Base-by-base conservation (phyloP, 2,329 filamentous ascomycete species). In the Colletotrichum paranaense region DNA sequence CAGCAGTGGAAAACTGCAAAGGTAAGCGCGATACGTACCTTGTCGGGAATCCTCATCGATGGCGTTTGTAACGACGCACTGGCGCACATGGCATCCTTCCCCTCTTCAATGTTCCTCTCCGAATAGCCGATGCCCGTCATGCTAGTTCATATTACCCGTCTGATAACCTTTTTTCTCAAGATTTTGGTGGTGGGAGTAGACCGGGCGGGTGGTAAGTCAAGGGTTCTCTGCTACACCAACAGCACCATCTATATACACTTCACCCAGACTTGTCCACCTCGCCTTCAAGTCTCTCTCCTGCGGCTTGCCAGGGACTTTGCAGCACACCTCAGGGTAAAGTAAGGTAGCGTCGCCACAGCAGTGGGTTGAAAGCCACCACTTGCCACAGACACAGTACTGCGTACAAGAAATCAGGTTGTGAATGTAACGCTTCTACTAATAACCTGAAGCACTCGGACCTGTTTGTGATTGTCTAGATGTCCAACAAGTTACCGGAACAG, bases 111-210 rank as follows among this genome's bases (percentile, higher is more conserved):
- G 42, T 57, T 53, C 46, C 56, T 62, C 58, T 42, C 58, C 62
- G 68, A 72, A 52, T 56, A 65, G 53, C 65, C 65, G 70, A 75
- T 73, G 60, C 26, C 52, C 35, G 57, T 28, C 16, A 78, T 78
- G 76, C 77, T 75, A 60, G 77, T 75, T 62, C 42, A 76, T 78
- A 79, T 72, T 68, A 64, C 72, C 75, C 70, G 63, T 68, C 73
- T 73, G 69, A 76, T 73, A 76, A 74, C 74, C 59, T 62, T 76
- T 74, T 74, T 76, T 74, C 8, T 49, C 1, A 5, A n/a, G 19
- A n/a, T 22, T 49, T 22, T 11, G 7, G 7, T 49, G 4, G 19
- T 9, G 9, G 19, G 42, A 49, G 42, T 72, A 75, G 30, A 62
- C 66, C 64, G 67, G 30, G 19, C 35, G 68, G 58, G 63, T 65